Conservation (phyloP, 768 basidiomycete genomes). For the Trametes elegans region DNA sequence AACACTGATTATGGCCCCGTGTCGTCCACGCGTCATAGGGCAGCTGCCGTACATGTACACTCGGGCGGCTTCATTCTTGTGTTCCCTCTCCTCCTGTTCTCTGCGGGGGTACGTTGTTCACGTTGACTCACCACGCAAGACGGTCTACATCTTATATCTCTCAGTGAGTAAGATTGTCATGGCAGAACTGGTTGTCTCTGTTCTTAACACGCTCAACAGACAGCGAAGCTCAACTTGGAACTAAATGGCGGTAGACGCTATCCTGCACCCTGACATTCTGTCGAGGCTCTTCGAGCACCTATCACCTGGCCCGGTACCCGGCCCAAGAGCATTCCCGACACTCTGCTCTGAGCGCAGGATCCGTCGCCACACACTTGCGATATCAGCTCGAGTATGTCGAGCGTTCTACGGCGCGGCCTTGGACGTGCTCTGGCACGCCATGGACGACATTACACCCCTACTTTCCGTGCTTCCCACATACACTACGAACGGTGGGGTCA, state of each 20-base stretch:
- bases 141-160: no score
- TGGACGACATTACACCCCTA: not conserved
- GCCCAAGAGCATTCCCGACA: not conserved
- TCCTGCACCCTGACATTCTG: not conserved
- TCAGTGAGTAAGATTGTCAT: no score
- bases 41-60: no score
- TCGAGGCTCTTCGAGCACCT: not conserved
- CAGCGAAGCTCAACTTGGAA: not conserved
- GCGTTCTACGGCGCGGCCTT: not conserved
- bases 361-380: not conserved
- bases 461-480: not conserved
- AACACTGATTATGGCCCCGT: no score
- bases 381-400: not conserved
- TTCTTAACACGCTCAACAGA: not conserved
- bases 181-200: no score
- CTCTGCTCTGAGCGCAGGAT: not conserved
- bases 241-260: not conserved
- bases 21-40: no score
- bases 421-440: not conserved
- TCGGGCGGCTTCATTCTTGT: no score
- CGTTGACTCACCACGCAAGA: no score
- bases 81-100: no score
- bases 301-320: not conserved
- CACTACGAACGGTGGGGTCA: not conserved
- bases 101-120: no score